Evolutionary conservation across 2,329 filamentous ascomycete species (phyloP), one percentile per base, ranked within the genome.

Genomic region (Nigrospora osmanthi): DNA sequence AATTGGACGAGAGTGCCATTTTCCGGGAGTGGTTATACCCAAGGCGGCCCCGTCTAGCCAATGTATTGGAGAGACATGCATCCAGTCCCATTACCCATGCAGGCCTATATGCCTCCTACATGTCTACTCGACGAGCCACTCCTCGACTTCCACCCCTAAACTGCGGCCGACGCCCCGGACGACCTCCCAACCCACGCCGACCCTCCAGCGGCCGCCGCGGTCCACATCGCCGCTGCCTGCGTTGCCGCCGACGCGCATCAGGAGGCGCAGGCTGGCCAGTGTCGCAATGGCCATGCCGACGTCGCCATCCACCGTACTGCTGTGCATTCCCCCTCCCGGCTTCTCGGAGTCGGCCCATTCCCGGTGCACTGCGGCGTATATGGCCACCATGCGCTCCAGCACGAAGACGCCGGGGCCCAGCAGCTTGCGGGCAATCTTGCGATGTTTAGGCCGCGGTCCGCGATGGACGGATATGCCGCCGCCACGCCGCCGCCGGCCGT

Each of bases 171-270:
- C 66, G 4, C 73, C 76, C 48, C 83, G 70, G 7, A 87, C 78
- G 50, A 85, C 80, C 57, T 93, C 88, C 85, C 85, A 90, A 1
- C 82, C 80, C 46, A 87, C 81, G 53, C 86, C 87, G 11, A 90
- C 83, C 56, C 84, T 79, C 85, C 86, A 93, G 63, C 85, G 83
- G 6, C 78, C 80, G 0, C 79, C 79, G 1, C 80, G 70, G 58
- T 91, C 87, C 56, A 89, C 69, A 63, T 90, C 86, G 11, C 71
- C 68, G 40, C 83, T 79, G 49, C 84, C 85, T 12, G 88, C 85
- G 7, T 69, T 67, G 23, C 70, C 64, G 14, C 80, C 82, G 3
- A 87, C 81, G 36, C 81, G 76, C 32, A 86, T 72, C 32, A 93
- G 63, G 54, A 93, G 58, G 36, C 85, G 65, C 59, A 93, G 64